Evolutionary conservation across 2,329 filamentous ascomycete species (phyloP), one percentile per base, ranked within the genome.

Genomic region (Trichoderma afroharzianum): DNA sequence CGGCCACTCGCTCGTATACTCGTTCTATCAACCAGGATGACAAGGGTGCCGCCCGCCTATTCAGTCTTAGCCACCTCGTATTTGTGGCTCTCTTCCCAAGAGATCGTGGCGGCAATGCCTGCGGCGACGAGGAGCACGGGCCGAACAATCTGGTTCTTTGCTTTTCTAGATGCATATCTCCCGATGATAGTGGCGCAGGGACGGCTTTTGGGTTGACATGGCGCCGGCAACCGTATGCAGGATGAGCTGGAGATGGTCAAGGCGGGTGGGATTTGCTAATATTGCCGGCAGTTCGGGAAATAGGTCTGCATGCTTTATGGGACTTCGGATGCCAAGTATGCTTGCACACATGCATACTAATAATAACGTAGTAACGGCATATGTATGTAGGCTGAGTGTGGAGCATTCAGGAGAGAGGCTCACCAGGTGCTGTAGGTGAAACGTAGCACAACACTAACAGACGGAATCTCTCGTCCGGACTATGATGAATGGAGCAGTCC

Each of bases 171-270:
- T 63, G 59, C n/a, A 32, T 24, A 58, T 47, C 32, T 68, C 26
- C 53, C 64, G 53, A 68, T 68, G 53, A n/a, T 15, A 43, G 53
- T 68, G 64, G 64, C 64, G 53, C 33, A 68, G 21, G 30, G 11
- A 36, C 64, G 50, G 53, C 53, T 47, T 32, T 30, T 47, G 32
- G 24, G 39, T 24, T 12, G 24, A 26, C 36, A 57, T 28, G 63
- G 3, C 15, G 24, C 32, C 50, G 63, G 47, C 50, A 24, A 14
- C 47, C 47, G 57, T 43, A 32, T 68, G 50, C 33, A 58, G 64
- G 50, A 58, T 21, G 50, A 67, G 63, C 32, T 58, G 63, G 24
- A 21, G 61, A 63, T 63, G 50, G 64, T 33, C 26, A 43, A 24
- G 33, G 14, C 33, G 53, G 64, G 64, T 47, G 32, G 21, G 7